Base-by-base conservation (phyloP, 768 basidiomycete species). In the Naematelia aurantialba region DNA sequence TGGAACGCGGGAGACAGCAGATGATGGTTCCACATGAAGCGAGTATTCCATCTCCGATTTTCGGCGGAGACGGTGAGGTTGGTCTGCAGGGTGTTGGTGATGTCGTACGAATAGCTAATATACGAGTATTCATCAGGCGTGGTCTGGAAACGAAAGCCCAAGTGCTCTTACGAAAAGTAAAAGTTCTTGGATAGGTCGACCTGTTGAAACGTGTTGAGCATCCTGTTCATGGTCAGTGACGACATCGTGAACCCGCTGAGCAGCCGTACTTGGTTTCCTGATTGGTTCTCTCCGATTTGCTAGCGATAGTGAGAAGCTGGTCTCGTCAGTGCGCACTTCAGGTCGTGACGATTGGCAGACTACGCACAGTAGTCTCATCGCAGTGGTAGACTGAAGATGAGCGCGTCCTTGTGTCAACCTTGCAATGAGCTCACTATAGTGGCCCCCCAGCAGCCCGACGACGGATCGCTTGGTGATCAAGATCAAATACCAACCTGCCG, bases 121-220 rank as follows among this genome's bases (percentile, higher is more conserved):
- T n/a, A n/a, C n/a, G n/a, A n/a, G 45, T 1, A 25, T n/a, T 58
- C 29, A 52, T 52, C n/a, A 10, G 45, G 44, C 12, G n/a, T 26
- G 19, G 12, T 19, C 17, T 21, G 4, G 46, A 5, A 13, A 3
- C 45, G 39, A 44, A 56, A 56, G 29, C 12, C 2, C 5, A 19
- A 21, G 45, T 0, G 5, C 58, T 17, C 73, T 31, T 63, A 90
- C 90, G 89, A 92, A 78, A 97, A 97, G 79, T 97, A 99, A 75
- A 98, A 98, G 79, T 98, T 97, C 79, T 97, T 97, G n/a, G 88
- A 87, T 83, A 98, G 85, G 71, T 99, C 94, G 1, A 97, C 92
- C 76, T 93, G 90, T 73, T 91, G 92, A 81, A 98, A 99, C 8
- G 89, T 84, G 60, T 85, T 87, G 80, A 93, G 85, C 30, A 92